Conservation (phyloP, 225 moss, liverwort and hornwort genomes). For the Pseudoscleropodium purum region DNA sequence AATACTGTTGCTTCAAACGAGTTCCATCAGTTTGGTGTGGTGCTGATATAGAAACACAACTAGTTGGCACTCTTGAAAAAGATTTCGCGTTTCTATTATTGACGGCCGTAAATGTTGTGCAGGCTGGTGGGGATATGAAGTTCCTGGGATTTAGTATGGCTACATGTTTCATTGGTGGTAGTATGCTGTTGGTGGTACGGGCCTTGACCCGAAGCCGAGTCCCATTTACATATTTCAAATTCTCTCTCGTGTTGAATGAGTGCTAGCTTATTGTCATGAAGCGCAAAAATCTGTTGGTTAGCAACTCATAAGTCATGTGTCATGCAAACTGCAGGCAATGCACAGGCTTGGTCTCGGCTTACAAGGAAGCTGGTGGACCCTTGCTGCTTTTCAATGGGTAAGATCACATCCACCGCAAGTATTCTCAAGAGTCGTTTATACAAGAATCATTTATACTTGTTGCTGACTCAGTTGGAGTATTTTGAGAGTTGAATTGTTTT, state of each 20-base stretch:
- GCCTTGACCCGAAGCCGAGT: background rate
- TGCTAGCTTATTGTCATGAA: background rate
- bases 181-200: constrained; percentile 52
- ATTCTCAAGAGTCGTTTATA: background rate
- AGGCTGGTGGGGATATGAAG: constrained; percentile 85
- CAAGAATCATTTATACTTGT: background rate
- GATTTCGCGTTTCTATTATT: background rate
- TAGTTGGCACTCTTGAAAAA: background rate
- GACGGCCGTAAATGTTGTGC: background rate
- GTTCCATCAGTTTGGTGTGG: background rate
- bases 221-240: background rate
- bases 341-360: constrained; percentile 57
- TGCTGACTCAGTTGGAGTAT: background rate
- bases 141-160: constrained; percentile 85
- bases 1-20: background rate
- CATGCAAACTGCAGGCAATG: constrained; percentile 27
- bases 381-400: constrained; percentile 87
- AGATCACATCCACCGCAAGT: background rate
- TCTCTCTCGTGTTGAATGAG: background rate
- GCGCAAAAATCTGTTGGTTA: background rate
- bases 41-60: background rate
- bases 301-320: background rate
- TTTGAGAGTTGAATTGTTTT: background rate
- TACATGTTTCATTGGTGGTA: constrained; percentile 72
- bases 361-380: constrained; percentile 86